These are phyloP conservation scores for Leishmania guyanensis DNA, from an alignment of 208 protist genomes.

Conservation along the genomic window DNA sequence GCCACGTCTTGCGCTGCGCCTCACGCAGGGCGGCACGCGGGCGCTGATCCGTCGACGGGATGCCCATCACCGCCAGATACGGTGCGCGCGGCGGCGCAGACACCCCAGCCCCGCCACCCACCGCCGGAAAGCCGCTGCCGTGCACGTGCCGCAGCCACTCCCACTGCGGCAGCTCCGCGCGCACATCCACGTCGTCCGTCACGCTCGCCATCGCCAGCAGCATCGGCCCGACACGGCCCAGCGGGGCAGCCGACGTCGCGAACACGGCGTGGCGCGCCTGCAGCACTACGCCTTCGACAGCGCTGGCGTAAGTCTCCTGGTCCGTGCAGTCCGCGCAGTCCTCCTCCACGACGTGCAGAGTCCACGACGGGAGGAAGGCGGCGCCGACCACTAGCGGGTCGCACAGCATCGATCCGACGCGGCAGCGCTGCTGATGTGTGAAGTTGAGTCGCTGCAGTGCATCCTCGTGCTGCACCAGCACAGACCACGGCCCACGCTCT, in stretches of 20 bases:
- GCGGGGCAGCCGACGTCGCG: slow-evolving; percentile 3
- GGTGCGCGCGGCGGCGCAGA: background rate
- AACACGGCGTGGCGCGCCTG: slow-evolving; percentile 7
- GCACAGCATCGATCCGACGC: background rate
- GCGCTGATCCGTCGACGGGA: no score
- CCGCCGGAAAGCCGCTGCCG: background rate
- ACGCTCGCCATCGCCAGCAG: slow-evolving; percentile 33
- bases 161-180: slow-evolving; percentile 11
- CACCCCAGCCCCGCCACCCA: background rate
- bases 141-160: slow-evolving; percentile 14
- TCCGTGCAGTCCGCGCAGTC: slow-evolving; percentile 1
- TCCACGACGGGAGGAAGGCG: background rate
- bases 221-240: slow-evolving; percentile 30
- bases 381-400: background rate
- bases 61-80: no score
- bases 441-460: background rate
- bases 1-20: no score
- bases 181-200: slow-evolving; percentile 19
- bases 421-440: background rate
- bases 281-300: background rate
- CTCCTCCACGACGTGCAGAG: background rate
- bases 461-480: slow-evolving; percentile 10
- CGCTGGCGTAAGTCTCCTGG: background rate
- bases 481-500: background rate
- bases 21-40: no score